Base-by-base conservation (phyloP, 495 filamentous ascomycete species). In the Aspergillus avenaceus region DNA sequence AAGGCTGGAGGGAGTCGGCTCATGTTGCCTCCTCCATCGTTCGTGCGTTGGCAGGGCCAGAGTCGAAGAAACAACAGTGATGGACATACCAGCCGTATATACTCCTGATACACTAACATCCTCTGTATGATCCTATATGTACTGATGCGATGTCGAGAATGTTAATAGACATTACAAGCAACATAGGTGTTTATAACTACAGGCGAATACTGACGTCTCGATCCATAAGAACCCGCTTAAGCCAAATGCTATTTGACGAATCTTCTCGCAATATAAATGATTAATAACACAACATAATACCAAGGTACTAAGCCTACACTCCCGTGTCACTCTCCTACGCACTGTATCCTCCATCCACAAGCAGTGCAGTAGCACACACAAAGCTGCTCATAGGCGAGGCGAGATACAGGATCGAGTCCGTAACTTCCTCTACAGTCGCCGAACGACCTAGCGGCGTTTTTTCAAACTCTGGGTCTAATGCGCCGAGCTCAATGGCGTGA, bases 401-500 rank as follows among this genome's bases (percentile, higher is more conserved):
- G 12, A 90, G 73, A 60, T 88, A 90, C 26, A 76, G 50, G 36
- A 79, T 84, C 32, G 84, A 83, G 45, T 86, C 79, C 24, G 86
- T 84, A 41, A 90, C 74, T 55, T 90, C 86, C 4, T 80, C 74
- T n/a, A 69, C 52, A 5, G 67, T 65, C 14, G 84, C 86, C 48
- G 84, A 70, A 2, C 85, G 77, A 7, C 65, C 59, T n/a, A 79
- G 46, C 12, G 86, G 85, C 21, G 84, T 84, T 22, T 55, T 49
- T 40, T 62, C 49, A 7, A 62, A 42, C 26, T 59, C 47, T 16
- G 24, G 24, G 1, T 50, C 13, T 23, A 58, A 7, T 1, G 28
- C 19, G 13, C 50, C 44, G 8, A 11, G 25, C 21, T 41, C 41
- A 18, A 45, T 34, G 12, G 57, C 53, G n/a, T 7, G 8, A 11